Percentiles rank a stretch among this genome's conserved stretches.
These are phyloP conservation scores for Nothophaeocryptopus gaeumannii DNA, from an alignment of 2,329 filamentous ascomycete genomes.

Conservation along the genomic window DNA sequence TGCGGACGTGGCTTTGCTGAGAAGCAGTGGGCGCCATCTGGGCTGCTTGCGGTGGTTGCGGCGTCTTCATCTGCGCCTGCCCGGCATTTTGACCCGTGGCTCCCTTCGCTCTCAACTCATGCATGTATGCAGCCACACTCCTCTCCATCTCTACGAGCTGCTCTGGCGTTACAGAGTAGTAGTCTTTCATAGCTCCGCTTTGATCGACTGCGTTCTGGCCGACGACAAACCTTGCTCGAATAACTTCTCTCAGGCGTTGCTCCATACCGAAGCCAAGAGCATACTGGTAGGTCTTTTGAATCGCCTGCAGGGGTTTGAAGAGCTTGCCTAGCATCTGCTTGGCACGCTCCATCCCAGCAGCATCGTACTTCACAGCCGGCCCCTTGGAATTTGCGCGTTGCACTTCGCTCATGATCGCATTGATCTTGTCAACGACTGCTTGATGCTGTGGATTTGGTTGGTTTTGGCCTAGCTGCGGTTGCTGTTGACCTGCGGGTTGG, in stretches of 20 bases:
- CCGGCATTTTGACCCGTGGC: conserved; percentile 16
- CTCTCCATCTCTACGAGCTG: conserved; percentile 27
- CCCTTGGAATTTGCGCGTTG: conserved; percentile 27
- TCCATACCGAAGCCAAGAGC: conserved; percentile 22
- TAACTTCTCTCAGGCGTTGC: conserved; percentile 24
- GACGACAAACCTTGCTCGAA: conserved; percentile 28
- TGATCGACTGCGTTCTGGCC: conserved; percentile 28
- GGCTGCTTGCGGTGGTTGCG: conserved; percentile 15
- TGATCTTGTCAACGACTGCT: conserved; percentile 11
- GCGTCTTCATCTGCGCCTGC: conserved; percentile 7
- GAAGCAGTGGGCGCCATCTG: conserved; percentile 22
- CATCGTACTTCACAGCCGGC: conserved; percentile 25
- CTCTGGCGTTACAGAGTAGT: conserved; percentile 27
- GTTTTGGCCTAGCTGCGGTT: not conserved
- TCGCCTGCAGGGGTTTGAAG: conserved; percentile 23
- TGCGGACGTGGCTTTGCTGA: conserved; percentile 26
- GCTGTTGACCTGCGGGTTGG: not conserved
- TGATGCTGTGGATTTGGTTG: not conserved
- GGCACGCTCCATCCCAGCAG: conserved; percentile 18
- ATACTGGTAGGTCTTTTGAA: conserved; percentile 24
- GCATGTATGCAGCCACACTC: conserved; percentile 26
- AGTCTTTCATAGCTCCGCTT: conserved; percentile 28
- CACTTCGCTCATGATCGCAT: conserved; percentile 23
- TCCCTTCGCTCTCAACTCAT: conserved; percentile 27
- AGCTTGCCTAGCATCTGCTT: conserved; percentile 28